phyloP scores from a whole-genome alignment of 805 yeast species.

The Starmerella geochares region DNA sequence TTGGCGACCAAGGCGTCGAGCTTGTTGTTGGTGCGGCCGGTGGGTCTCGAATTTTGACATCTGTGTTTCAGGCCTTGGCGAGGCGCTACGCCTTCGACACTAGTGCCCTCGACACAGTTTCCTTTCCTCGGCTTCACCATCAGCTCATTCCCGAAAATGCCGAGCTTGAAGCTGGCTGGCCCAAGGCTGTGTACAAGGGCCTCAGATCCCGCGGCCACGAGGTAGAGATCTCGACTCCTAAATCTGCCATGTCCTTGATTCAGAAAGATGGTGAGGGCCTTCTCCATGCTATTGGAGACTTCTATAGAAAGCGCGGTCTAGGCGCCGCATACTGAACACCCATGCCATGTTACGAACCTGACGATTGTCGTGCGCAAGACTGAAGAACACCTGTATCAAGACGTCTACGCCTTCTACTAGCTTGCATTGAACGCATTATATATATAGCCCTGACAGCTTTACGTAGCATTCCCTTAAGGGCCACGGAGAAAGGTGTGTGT shows the following conservation, averaged over 20 bases:
- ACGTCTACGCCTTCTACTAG: no score
- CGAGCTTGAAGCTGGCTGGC: constrained; percentile 48
- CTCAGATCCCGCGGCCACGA: constrained; percentile 43
- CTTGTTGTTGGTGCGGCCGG: constrained; percentile 87
- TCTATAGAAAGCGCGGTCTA: constrained; percentile 75
- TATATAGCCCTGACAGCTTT: no score
- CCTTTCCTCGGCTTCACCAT: constrained; percentile 80
- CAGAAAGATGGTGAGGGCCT: constrained; percentile 32
- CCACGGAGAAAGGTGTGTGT: no score
- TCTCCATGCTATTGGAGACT: constrained; percentile 75
- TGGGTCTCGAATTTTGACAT: constrained; percentile 75
- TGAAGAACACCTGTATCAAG: no score
- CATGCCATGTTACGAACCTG: no score
- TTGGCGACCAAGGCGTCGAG: constrained; percentile 36
- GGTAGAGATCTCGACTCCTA: constrained; percentile 36
- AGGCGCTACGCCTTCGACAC: constrained; percentile 50
- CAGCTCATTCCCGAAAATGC: constrained; percentile 69
- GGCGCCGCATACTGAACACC: constrained; percentile 57
- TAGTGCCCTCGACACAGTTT: constrained; percentile 55
- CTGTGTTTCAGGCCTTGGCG: constrained; percentile 70
- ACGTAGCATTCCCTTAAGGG: no score
- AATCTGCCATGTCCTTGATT: constrained; percentile 52
- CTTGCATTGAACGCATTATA: no score
- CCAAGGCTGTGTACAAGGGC: constrained; percentile 30
- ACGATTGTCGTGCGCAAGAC: no score